Base-by-base conservation (phyloP, 2,329 filamentous ascomycete genomes). In the Eutypella sp. region DNA sequence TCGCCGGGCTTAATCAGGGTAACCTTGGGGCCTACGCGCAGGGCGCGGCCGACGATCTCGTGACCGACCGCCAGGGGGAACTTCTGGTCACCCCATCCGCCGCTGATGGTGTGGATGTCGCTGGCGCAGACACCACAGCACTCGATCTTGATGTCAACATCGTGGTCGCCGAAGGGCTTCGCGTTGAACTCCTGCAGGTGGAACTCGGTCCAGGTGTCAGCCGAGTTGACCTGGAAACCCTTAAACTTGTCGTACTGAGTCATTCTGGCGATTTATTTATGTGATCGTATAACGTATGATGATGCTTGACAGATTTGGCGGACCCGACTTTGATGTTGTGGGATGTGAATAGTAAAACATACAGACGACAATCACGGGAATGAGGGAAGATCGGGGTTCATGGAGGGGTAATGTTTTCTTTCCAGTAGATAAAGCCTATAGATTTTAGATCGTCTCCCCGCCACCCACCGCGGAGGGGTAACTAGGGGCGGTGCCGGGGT, bases 101-200 rank as follows among this genome's bases (percentile, higher is more conserved):
- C 82, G 58, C 67, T 81, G 62, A 88, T 76, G 48, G 81, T 87
- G 68, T 87, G 85, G 40, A 86, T 72, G 60, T 89, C 85, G 55
- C 79, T 85, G 55, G 84, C 81, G 64, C 85, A 89, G 44, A 89
- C 76, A 60, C 88, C 87, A 61, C 87, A 92, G 62, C 80, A 84
- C 55, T 90, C 83, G 59, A 96, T 85, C 73, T 91, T 86, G 68
- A 96, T 81, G 64, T 95, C 89, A 58, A 96, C 81, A 63, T 96
- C 89, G 67, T 88, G 79, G 64, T 91, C 87, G 54, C 85, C 88
- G 64, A 95, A 95, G 16, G 87, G 86, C 73, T 95, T 93, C 47
- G 91, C 82, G 57, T 83, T 79, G 73, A 89, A 89, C 73, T 91
- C 66, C 61, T 85, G 82, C 70, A 88, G 85, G 59, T 84, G 72